These are phyloP conservation scores for Trichosporon coremiiforme DNA, from an alignment of 1,284 basidiomycete genomes.

Conservation along the genomic window DNA sequence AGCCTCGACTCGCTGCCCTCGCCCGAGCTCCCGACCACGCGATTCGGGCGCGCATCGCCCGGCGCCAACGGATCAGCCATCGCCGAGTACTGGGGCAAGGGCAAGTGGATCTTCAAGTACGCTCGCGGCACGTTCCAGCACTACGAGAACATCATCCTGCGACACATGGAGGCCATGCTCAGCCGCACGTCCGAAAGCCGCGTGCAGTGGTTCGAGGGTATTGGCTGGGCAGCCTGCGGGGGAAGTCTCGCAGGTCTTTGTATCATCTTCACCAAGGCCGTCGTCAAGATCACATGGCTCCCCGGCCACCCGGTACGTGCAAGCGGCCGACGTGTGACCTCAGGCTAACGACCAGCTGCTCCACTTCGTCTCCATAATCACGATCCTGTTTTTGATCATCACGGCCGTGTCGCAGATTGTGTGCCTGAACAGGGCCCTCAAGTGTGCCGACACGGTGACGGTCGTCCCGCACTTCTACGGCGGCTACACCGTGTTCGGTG, in stretches of 20 bases:
- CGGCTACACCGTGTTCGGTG: conserved; percentile 68
- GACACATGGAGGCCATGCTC: conserved; percentile 72
- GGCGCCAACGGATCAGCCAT: conserved; percentile 22
- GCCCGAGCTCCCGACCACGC: conserved; percentile 40
- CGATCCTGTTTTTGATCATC: conserved; percentile 72
- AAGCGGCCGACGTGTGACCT: too few species aligned
- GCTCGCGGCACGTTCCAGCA: conserved; percentile 57
- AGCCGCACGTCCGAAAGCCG: conserved; percentile 76
- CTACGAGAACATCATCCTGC: conserved; percentile 63
- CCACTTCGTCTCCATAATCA: conserved; percentile 76
- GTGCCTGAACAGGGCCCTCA: conserved; percentile 81
- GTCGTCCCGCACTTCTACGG: conserved; percentile 73
- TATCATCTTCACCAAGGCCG: conserved; percentile 87
- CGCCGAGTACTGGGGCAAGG: conserved; percentile 16
- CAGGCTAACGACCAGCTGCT: conserved; percentile 61
- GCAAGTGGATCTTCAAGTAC: conserved; percentile 2
- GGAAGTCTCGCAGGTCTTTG: conserved; percentile 80
- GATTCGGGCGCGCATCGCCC: conserved; percentile 23
- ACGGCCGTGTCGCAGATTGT: conserved; percentile 88
- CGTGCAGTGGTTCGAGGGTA: conserved; percentile 82
- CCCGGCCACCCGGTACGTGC: conserved; percentile 51
- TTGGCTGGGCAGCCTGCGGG: conserved; percentile 87
- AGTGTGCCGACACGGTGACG: conserved; percentile 64
- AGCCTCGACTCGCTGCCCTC: conserved; percentile 60
- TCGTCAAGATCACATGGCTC: conserved; percentile 49